Evolutionary conservation across 2,329 filamentous ascomycete genomes (phyloP).

Genomic region (Aphanocladium album): DNA sequence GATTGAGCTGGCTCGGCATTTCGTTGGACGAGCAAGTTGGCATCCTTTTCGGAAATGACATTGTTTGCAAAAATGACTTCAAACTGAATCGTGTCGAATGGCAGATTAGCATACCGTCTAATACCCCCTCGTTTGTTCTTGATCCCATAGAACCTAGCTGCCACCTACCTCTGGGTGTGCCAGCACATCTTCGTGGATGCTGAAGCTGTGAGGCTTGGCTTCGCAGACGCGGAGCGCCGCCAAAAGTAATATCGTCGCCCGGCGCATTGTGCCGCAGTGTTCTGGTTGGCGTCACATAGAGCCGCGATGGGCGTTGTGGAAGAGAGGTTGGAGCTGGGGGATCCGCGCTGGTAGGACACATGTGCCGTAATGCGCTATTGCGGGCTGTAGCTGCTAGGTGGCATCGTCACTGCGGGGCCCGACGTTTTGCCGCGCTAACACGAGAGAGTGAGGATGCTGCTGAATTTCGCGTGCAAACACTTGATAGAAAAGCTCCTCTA

Average conservation of each 20-base stretch:
- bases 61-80: conserved; percentile 71
- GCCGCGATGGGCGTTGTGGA: conserved; percentile 9
- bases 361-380: neutral
- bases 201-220: conserved; percentile 60
- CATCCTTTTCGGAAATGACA: conserved; percentile 67
- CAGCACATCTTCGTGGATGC: conserved; percentile 80
- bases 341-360: conserved; percentile 1
- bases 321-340: neutral
- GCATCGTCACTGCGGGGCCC: conserved; percentile 9
- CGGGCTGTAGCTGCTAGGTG: neutral
- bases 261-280: conserved; percentile 43
- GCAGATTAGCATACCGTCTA: neutral
- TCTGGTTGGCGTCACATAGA: conserved; percentile 5
- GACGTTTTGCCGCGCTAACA: conserved; percentile 11
- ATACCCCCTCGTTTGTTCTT: neutral
- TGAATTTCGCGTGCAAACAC: too few relatives aligned
- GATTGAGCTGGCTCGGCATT: conserved; percentile 31
- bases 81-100: conserved; percentile 50
- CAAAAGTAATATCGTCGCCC: conserved; percentile 40
- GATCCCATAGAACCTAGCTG: neutral
- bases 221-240: conserved; percentile 39
- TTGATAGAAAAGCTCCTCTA: neutral
- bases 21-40: conserved; percentile 49
- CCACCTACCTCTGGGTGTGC: conserved; percentile 73
- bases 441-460: neutral